Evolutionary conservation across 1,139 yeast genomes (phyloP).

Genomic region (Yamadazyma mexicana): DNA sequence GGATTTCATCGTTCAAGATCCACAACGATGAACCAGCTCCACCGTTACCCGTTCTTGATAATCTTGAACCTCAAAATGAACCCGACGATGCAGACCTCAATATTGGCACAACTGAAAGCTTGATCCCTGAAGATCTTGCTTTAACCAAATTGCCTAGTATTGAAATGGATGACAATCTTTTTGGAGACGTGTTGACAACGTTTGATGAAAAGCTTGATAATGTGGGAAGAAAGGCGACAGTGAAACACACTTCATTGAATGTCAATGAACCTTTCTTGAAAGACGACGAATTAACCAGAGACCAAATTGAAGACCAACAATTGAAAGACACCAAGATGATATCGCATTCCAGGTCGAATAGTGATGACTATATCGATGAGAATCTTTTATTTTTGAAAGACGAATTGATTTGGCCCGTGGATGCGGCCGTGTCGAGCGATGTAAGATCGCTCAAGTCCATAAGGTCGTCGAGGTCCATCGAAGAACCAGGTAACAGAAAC

Average conservation of each 20-base stretch:
- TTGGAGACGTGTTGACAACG: slow-evolving; percentile 34
- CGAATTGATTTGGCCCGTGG: slow-evolving; percentile 34
- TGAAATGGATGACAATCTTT: slow-evolving; percentile 32
- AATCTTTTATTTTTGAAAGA: slow-evolving; percentile 32
- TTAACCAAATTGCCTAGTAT: slow-evolving; percentile 29
- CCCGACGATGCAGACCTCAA: background rate
- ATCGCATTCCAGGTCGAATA: slow-evolving; percentile 16
- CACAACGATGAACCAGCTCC: slow-evolving; percentile 13
- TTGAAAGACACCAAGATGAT: slow-evolving; percentile 24
- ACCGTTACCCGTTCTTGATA: slow-evolving; percentile 10
- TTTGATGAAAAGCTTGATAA: slow-evolving; percentile 27
- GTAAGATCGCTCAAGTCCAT: slow-evolving; percentile 14
- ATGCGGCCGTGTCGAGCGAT: slow-evolving; percentile 12
- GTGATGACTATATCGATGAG: slow-evolving; percentile 33
- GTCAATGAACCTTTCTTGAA: slow-evolving; percentile 37
- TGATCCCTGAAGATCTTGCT: slow-evolving; percentile 14
- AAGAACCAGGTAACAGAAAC: slow-evolving; percentile 3
- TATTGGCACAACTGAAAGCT: slow-evolving; percentile 1
- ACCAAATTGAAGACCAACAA: slow-evolving; percentile 44
- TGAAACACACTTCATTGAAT: slow-evolving; percentile 13
- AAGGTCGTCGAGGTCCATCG: slow-evolving; percentile 5
- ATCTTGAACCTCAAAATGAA: background rate
- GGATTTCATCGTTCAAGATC: slow-evolving; percentile 12
- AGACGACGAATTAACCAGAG: slow-evolving; percentile 46
- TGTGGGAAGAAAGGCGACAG: slow-evolving; percentile 19